Evolutionary conservation across 1,139 yeast species (phyloP), one percentile per base, ranked within the genome.

Genomic region (Pneumocystis carinii): DNA sequence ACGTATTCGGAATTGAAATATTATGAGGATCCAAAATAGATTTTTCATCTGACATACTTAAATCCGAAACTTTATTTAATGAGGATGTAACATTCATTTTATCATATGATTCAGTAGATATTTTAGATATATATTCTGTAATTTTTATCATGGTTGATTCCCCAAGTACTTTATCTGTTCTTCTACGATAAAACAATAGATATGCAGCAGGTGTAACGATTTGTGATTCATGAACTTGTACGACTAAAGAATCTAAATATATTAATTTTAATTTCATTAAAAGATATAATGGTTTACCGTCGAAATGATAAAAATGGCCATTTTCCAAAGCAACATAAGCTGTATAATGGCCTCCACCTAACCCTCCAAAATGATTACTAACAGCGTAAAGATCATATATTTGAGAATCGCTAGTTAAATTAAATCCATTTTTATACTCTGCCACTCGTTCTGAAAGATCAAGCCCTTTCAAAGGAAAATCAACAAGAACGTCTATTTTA

Each of bases 261-360:
- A 42, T 62, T 48, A 8, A 8, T 8, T 56, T n/a, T 29, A 10
- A 2, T 1, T 10, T 29, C 24, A 8, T 37, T 36, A 12, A 35
- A 17, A 14, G 24, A 59, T 35, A 27, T 15, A 12, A 15, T 27
- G 15, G 24, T 62, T 19, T 57, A 66, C 68, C 98, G 72, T 92
- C 92, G 73, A 80, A 92, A 71, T 89, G 87, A 72, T 90, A 90
- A 97, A 98, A 92, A 67, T 83, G 78, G 38, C 77, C 76, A 70
- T 88, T 95, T 61, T 83, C 78, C 73, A 84, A 85, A 72, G 85
- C 86, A 0, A 82, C 97, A 69, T 83, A 85, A 0, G 97, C 89
- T 0, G 98, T 92, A 72, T 92, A 92, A 75, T 92, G 98, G 2
- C 98, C 98, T 7, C 98, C 98, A 0, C 97, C 97, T 39, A 92